Evolutionary conservation across 306 rosid species (phyloP).

Genomic region (Citrullus colocynthis): DNA sequence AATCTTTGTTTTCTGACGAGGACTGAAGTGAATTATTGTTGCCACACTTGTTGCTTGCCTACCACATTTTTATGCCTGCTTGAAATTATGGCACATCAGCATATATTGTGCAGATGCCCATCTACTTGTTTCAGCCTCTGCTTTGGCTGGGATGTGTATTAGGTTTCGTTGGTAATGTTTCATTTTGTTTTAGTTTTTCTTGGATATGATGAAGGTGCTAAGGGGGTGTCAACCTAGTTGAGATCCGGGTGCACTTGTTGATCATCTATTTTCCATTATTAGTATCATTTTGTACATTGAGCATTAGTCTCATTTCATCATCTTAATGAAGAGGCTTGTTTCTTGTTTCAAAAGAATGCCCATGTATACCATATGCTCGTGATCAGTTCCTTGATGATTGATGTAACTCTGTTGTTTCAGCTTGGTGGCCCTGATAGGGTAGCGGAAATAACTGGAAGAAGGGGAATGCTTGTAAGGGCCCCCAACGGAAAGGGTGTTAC

Average conservation of each 20-base stretch:
- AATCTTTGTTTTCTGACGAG: not conserved
- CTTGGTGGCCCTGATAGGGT: slow-evolving; percentile 97
- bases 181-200: too few species aligned
- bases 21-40: not conserved
- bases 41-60: not conserved
- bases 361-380: not conserved
- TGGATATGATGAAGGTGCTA: too few species aligned
- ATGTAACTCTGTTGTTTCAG: slow-evolving; percentile 27
- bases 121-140: too few species aligned
- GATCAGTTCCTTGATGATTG: slow-evolving; percentile 2
- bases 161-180: too few species aligned
- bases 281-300: too few species aligned
- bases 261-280: too few species aligned
- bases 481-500: slow-evolving; percentile 90
- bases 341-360: not conserved
- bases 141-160: too few species aligned
- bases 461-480: slow-evolving; percentile 98
- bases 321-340: too few species aligned
- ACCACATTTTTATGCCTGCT: not conserved
- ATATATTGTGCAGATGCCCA: not conserved
- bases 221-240: too few species aligned
- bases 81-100: not conserved
- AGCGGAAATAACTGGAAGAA: slow-evolving; percentile 96
- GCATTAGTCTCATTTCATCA: too few species aligned
- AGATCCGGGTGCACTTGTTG: too few species aligned